Conservation (phyloP, 139 green algal genomes). For the Picochlorum sp. region DNA sequence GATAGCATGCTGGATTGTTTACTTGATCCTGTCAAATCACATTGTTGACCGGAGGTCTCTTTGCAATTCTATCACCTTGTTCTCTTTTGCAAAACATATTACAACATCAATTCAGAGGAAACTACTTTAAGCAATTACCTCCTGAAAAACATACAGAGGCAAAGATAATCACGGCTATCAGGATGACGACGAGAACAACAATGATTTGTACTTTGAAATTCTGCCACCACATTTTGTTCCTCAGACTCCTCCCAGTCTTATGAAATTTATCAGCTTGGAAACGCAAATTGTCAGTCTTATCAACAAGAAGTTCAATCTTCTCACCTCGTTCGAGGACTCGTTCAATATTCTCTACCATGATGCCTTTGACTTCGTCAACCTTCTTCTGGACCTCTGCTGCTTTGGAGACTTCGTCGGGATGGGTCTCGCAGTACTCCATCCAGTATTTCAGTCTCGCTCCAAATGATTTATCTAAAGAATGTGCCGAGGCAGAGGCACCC, state of each 20-base stretch:
- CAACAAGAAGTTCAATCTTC: conserved; percentile 93
- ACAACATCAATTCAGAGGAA: background rate
- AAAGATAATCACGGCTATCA: conserved; percentile 77
- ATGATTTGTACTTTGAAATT: conserved; percentile 90
- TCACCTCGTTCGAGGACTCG: conserved; percentile 89
- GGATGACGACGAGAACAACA: conserved; percentile 49
- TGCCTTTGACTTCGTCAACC: conserved; percentile 92
- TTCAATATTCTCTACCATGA: conserved; percentile 99
- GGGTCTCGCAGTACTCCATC: conserved; percentile 86
- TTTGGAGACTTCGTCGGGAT: conserved; percentile 89
- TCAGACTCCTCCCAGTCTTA: conserved; percentile 67
- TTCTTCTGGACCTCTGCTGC: conserved; percentile 82
- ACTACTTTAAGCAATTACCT: conserved; percentile 46
- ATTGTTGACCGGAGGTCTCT: no score
- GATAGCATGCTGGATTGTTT: no score
- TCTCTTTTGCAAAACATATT: no score
- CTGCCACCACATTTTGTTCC: conserved; percentile 89
- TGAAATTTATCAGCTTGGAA: conserved; percentile 90
- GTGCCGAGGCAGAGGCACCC: conserved; percentile 48
- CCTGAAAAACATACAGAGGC: conserved; percentile 68
- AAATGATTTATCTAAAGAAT: conserved; percentile 78
- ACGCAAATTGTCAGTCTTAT: conserved; percentile 94
- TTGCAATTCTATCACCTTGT: no score
- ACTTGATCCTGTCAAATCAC: no score
- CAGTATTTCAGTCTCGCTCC: conserved; percentile 73